Evolutionary conservation across 2,329 filamentous ascomycete species (phyloP), one percentile per base, ranked within the genome.

Genomic region (Huntiella omanensis): DNA sequence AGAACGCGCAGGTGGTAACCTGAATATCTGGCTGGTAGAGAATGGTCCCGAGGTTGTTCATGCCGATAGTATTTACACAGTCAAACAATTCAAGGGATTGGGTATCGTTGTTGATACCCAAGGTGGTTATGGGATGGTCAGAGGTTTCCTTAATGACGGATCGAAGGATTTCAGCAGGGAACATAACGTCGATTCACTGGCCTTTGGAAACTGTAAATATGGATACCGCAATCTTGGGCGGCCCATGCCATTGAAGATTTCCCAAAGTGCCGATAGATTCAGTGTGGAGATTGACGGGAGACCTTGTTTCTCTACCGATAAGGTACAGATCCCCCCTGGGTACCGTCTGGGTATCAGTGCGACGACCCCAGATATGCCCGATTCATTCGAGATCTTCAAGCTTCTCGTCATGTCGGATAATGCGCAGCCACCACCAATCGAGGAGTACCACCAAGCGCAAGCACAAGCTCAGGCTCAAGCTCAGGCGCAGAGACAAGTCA

Each of bases 101-200:
- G 87, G 76, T 33, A 65, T 98, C 48, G 80, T 92, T 17, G 62
- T 98, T 46, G 88, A 96, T 62, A 78, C 82, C 51, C 81, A 91
- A 57, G 80, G 84, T 39, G 63, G 64, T 2, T 77, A 77, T 44
- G 91, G 91, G 53, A 86, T 80, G 62, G 70, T 98, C 52, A 75
- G 91, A 49, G 91, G 83, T 13, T 98, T 96, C 66, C 66, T 98
- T 53, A 98, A 96, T 64, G 91, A 96, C 60, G 88, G 87, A 42
- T 74, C 68, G 34, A 77, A 73, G 53, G 83, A 93, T 60, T 95
- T 80, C 67, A 78, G 77, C 57, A 69, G 70, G 48, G 80, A 87
- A 54, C 70, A 76, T 53, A 80, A 75, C 55, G 76, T 94, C 12
- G 87, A 95, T 62, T 77, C 74, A 54, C 70, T 95, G 45, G 83